Percentiles rank a stretch among this genome's conserved stretches.
These are phyloP conservation scores for Cryptococcus depauperatus DNA, from an alignment of 1,284 basidiomycete genomes.

Conservation along the genomic window DNA sequence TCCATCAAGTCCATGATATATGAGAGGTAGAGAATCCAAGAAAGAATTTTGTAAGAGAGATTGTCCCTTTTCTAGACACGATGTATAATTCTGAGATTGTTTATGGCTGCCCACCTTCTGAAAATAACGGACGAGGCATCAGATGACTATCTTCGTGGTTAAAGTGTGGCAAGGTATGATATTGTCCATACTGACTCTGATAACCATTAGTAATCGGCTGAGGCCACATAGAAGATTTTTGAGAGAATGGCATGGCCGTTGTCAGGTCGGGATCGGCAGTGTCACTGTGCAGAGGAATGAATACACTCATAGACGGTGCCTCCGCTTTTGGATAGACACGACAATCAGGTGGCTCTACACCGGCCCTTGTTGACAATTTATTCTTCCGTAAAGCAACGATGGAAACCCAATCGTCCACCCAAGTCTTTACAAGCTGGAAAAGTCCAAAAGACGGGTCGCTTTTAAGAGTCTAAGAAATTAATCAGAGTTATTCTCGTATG, in stretches of 20 bases:
- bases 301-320: conserved; percentile 1
- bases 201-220: background rate
- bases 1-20: background rate
- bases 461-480: conserved; percentile 24
- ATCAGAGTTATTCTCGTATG: background rate
- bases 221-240: background rate
- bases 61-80: too few relatives aligned
- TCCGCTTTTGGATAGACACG: background rate
- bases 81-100: too few relatives aligned
- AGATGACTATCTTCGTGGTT: background rate
- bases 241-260: conserved; percentile 1
- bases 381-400: conserved; percentile 27
- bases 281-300: background rate
- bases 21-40: background rate
- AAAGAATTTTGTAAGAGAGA: too few relatives aligned
- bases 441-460: conserved; percentile 33
- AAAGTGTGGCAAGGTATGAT: background rate
- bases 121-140: conserved; percentile 1
- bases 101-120: background rate
- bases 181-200: background rate
- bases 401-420: conserved; percentile 38
- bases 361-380: conserved; percentile 17
- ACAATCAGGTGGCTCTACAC: conserved; percentile 2
- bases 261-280: conserved; percentile 1
- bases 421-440: conserved; percentile 42